Conservation (phyloP, 768 basidiomycete species). For the Xerocomus brunneocitrinus region DNA sequence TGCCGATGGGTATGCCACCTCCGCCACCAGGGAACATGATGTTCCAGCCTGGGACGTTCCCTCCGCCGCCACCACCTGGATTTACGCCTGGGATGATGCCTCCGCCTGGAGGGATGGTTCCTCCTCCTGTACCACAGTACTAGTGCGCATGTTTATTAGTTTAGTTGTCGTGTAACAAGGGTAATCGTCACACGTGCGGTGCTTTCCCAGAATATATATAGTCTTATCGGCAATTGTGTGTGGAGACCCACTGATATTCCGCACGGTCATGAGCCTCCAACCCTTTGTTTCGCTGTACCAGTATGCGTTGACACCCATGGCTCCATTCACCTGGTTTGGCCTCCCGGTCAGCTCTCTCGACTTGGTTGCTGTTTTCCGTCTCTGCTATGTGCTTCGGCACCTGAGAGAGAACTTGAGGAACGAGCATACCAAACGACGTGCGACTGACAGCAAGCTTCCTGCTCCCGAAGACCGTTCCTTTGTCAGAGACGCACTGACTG, state of each 20-base stretch:
- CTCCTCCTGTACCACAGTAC: slow-evolving; percentile 39
- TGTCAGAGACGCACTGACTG: slow-evolving; percentile 50
- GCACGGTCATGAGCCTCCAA: slow-evolving; percentile 29
- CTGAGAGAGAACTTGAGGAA: slow-evolving; percentile 48
- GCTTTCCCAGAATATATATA: not conserved
- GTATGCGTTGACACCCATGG: slow-evolving; percentile 51
- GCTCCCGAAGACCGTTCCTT: slow-evolving; percentile 51
- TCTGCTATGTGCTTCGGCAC: slow-evolving; percentile 67
- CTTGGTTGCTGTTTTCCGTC: slow-evolving; percentile 59
- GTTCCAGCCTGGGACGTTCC: slow-evolving; percentile 44
- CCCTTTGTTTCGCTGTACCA: slow-evolving; percentile 50
- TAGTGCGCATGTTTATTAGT: slow-evolving; percentile 15
- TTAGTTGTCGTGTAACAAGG: not conserved
- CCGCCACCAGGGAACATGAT: slow-evolving; percentile 38
- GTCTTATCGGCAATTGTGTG: not conserved
- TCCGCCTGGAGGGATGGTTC: slow-evolving; percentile 32
- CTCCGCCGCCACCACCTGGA: slow-evolving; percentile 63
- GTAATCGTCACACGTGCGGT: not conserved
- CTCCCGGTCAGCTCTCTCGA: slow-evolving; percentile 59
- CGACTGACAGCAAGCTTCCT: slow-evolving; percentile 29
- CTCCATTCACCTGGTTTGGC: slow-evolving; percentile 67
- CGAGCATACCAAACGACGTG: slow-evolving; percentile 39
- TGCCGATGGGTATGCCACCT: slow-evolving; percentile 36
- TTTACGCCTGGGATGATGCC: slow-evolving; percentile 49
- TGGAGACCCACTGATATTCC: not conserved